Evolutionary conservation across 2,329 filamentous ascomycete species (phyloP).

Genomic region (Penicillium sp.): DNA sequence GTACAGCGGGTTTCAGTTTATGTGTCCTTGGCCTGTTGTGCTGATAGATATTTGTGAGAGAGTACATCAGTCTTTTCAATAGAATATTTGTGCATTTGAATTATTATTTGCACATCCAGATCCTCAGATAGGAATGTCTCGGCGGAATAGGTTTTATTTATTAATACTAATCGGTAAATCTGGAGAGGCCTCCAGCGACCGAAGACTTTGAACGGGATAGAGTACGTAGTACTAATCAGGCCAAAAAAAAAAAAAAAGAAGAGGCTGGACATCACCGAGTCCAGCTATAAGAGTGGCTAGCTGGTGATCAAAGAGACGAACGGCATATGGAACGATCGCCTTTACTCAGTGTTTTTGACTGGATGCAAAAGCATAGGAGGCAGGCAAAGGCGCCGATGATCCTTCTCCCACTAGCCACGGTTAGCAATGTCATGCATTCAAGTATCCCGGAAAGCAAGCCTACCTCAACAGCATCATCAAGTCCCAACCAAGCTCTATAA

Average conservation of each 20-base stretch:
- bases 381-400: slow-evolving; percentile 6
- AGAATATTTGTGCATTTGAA: background rate
- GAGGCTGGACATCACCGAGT: too few relatives aligned
- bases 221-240: too few relatives aligned
- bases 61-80: background rate
- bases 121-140: too few relatives aligned
- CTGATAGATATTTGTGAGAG: background rate
- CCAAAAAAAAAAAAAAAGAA: too few relatives aligned
- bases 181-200: too few relatives aligned
- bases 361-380: slow-evolving; percentile 13
- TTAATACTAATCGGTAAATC: too few relatives aligned
- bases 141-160: too few relatives aligned
- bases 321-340: background rate
- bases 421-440: background rate
- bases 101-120: background rate
- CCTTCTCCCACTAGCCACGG: slow-evolving; percentile 3
- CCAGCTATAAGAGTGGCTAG: too few relatives aligned
- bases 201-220: too few relatives aligned
- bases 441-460: background rate
- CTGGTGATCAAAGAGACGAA: background rate
- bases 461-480: background rate
- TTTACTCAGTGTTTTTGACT: slow-evolving; percentile 3
- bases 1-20: background rate
- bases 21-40: background rate
- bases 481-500: slow-evolving; percentile 10